Conservation (phyloP, 805 yeast species). For the Candida insectalens region DNA sequence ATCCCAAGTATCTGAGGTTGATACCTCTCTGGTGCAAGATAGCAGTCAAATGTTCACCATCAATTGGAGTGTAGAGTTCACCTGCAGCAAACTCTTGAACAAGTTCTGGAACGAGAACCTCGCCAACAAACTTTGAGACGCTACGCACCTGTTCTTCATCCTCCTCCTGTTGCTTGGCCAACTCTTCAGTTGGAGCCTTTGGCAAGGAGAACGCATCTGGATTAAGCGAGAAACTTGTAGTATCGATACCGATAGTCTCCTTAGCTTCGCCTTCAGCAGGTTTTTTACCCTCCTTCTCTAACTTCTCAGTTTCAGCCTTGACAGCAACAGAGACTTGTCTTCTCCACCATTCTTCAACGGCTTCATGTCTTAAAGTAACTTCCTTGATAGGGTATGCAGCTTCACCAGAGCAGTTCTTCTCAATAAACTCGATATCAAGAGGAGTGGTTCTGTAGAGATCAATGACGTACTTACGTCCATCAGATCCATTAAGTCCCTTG, state of each 20-base stretch:
- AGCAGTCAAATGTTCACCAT: constrained; percentile 66
- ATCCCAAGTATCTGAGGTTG: constrained; percentile 81
- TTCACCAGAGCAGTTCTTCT: constrained; percentile 35
- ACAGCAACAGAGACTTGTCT: constrained; percentile 47
- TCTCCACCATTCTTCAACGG: constrained; percentile 86
- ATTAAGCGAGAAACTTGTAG: constrained; percentile 51
- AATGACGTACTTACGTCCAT: constrained; percentile 73
- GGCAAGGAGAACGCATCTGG: constrained; percentile 64
- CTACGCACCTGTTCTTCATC: constrained; percentile 62
- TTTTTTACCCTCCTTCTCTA: constrained; percentile 12
- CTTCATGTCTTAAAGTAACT: constrained; percentile 74
- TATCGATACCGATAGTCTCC: constrained; percentile 43
- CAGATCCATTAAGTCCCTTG: constrained; percentile 81
- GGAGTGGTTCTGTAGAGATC: constrained; percentile 84
- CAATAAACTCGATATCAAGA: constrained; percentile 69
- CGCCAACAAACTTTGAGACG: constrained; percentile 53
- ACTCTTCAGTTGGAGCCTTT: constrained; percentile 27
- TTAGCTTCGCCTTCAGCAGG: constrained; percentile 20
- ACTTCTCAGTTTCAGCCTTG: constrained; percentile 39
- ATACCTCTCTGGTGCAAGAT: constrained; percentile 75
- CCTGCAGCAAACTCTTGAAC: constrained; percentile 45
- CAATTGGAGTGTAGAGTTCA: constrained; percentile 54
- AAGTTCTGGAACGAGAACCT: constrained; percentile 52
- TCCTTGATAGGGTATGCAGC: constrained; percentile 76
- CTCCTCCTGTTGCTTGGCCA: constrained; percentile 26